Evolutionary conservation across 352 stramenopile species (phyloP), one percentile per base, ranked within the genome.

Genomic region (Phytophthora foliorum): DNA sequence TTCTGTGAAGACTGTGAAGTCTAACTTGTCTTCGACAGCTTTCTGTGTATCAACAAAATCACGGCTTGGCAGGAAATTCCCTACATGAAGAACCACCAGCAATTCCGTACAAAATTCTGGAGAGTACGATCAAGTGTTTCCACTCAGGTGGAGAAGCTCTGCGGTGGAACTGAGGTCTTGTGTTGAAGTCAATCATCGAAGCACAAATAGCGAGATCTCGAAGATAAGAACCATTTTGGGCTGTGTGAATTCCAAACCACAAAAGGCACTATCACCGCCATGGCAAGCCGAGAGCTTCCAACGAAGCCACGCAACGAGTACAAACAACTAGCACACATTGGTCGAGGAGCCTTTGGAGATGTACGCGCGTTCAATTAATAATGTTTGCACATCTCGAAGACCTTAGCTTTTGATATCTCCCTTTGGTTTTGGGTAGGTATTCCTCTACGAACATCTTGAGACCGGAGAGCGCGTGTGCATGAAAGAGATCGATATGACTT

Each of bases 81-180:
- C 3, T 74, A 5, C 8, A 60, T 34, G 63, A 74, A 62, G 71
- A 84, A 27, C 63, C 72, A 7, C 57, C 61, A 13, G 65, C 65
- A 7, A 74, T 86, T 31, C 72, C 81, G 24, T 94, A 86, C 69
- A 94, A 92, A 63, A 75, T 94, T 11, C 55, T 94, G 10, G 86
- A 94, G 48, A 90, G 82, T 64, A 87, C 81, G 10, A 66, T 94
- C 56, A 86, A 86, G 56, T 86, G 74, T 53, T 90, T 91, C 27
- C 69, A 77, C 63, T 68, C 61, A 6, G 68, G 68, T 4, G 63
- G 68, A 61, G 46, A 72, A 63, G 63, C 62, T 24, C 39, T 72
- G 38, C 62, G 55, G n/a, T 76, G 45, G 63, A 67, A 54, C 29
- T 75, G 58, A 70, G 19, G 4, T 8, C 32, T 6, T 19, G 11